A percentile compares a stretch with the other conserved stretches of the same genome.
Evolutionary conservation across 139 green algal species (phyloP).

Genomic region (Auxenochlorella protothecoides): DNA sequence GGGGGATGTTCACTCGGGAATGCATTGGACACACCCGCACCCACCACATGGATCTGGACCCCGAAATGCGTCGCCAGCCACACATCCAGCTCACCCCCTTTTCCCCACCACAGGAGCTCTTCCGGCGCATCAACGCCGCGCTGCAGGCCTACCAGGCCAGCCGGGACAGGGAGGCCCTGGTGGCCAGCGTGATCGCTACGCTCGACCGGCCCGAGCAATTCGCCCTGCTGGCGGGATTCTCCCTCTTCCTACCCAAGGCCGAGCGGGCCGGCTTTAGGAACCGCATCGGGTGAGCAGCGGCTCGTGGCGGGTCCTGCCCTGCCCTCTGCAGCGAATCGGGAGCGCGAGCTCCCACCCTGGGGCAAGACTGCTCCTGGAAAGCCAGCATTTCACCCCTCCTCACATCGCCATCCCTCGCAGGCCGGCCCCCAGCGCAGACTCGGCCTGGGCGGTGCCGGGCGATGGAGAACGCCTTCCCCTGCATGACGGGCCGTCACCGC

Average conservation of each 20-base stretch:
- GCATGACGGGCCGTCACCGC: no score
- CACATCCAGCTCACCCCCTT: background rate
- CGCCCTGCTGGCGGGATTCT: constrained; percentile 38
- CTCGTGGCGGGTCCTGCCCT: background rate
- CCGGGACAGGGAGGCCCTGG: constrained; percentile 27
- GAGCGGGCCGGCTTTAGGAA: constrained; percentile 32
- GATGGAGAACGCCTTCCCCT: no score
- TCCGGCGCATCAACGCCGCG: background rate
- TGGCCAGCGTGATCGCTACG: constrained; percentile 35
- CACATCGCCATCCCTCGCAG: no score
- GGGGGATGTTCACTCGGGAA: no score
- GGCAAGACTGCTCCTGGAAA: no score
- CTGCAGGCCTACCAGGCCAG: constrained; percentile 2
- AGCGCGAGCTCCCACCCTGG: no score
- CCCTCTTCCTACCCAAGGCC: constrained; percentile 33
- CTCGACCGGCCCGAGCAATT: constrained; percentile 26
- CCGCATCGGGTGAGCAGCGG: constrained; percentile 18
- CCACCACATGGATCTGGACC: no score
- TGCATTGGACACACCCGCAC: no score
- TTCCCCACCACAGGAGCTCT: background rate
- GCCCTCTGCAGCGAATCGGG: background rate
- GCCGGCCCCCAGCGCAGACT: no score
- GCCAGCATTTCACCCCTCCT: no score
- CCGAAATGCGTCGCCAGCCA: background rate
- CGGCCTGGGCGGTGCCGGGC: no score